A percentile compares a stretch with the other conserved stretches of the same genome.
Evolutionary conservation across 2,329 filamentous ascomycete species (phyloP).

Genomic region (Ophiostoma ips): DNA sequence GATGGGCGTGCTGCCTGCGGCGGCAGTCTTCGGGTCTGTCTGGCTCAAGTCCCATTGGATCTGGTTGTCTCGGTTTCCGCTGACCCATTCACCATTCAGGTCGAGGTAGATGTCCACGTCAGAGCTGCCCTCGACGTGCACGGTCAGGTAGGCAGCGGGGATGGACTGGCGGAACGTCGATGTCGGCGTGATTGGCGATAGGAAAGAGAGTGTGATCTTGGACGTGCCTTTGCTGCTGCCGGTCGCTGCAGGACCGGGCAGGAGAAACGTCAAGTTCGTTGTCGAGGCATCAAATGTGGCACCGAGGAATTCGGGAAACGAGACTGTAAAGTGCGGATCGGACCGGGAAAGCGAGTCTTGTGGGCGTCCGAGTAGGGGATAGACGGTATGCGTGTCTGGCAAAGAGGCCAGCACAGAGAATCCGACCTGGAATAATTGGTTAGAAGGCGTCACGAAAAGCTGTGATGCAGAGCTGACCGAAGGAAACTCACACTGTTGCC

Average conservation of each 20-base stretch:
- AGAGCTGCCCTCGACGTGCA: conserved; percentile 53
- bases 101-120: conserved; percentile 53
- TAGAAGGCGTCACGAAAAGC: background rate
- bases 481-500: conserved; percentile 17
- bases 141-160: conserved; percentile 66
- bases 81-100: conserved; percentile 69
- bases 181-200: conserved; percentile 69
- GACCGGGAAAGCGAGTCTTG: conserved; percentile 31
- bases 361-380: conserved; percentile 36
- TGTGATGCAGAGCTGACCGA: background rate
- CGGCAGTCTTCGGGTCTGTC: conserved; percentile 20
- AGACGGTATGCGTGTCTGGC: conserved; percentile 28
- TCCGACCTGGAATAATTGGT: conserved; percentile 23
- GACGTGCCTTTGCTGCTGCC: conserved; percentile 14
- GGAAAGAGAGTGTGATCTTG: conserved; percentile 36
- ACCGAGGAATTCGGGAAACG: conserved; percentile 22
- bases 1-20: conserved; percentile 20
- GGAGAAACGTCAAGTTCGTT: conserved; percentile 28
- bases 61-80: conserved; percentile 52
- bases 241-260: conserved; percentile 16
- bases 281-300: conserved; percentile 16
- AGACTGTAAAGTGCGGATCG: conserved; percentile 23
- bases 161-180: conserved; percentile 69
- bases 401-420: conserved; percentile 36
- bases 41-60: conserved; percentile 56